Base-by-base conservation (phyloP, 768 basidiomycete genomes). In the Rhodotorula paludigena region DNA sequence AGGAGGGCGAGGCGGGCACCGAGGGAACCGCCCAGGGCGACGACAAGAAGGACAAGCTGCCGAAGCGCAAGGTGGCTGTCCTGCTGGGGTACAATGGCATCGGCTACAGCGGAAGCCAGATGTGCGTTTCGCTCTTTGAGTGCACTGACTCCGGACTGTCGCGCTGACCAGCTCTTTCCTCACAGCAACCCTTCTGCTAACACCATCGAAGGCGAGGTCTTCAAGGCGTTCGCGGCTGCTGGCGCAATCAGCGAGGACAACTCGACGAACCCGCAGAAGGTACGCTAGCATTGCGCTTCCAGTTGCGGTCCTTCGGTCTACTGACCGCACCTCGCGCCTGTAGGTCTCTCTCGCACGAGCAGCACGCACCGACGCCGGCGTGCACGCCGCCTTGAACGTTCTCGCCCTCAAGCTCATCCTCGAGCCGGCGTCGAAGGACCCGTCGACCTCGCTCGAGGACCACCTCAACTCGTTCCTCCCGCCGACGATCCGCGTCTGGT, bases 181-280 rank as follows among this genome's bases (percentile, higher is more conserved):
- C 41, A 58, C 66, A 90, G 89, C 58, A 89, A 92, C 77, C 86
- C 85, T 14, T 82, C 85, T 57, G 82, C 83, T 15, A 83, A 82
- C 51, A 98, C 96, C 2, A 92, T 99, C 69, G 96, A 98, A 78
- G 89, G 90, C 28, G 84, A 86, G 47, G 77, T 99, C 39, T 99
- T 96, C 74, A 84, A 86, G 51, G 92, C 92, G 0, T 81, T 98
- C 55, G 87, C 92, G 35, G 86, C 88, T 72, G 88, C 87, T 5
- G 94, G 93, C 16, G 92, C 91, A 8, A 88, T 99, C n/a, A 94
- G 91, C 35, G 82, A 86, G 69, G 94, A 97, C 78, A 99, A 99
- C 75, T 86, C 93, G 7, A 85, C 89, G 67, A 87, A 96, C 77
- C 88, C 91, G 36, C 84, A 85, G 35, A 98, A 97, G 82, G 91